Evolutionary conservation across 805 yeast species (phyloP).

Genomic region (Ogataea methylovora): DNA sequence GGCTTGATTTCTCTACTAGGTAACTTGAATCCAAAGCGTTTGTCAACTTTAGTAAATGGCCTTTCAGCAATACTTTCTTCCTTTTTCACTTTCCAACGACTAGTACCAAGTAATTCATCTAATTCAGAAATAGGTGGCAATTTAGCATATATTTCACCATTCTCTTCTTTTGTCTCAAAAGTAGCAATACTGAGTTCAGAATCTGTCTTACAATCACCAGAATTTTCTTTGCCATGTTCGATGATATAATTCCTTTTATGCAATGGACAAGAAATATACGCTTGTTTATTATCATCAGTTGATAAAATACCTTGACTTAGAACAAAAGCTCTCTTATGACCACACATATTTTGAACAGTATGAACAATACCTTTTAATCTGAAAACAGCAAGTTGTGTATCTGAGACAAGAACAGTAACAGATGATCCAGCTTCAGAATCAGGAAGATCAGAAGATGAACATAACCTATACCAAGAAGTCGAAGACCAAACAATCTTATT

Average conservation of each 20-base stretch:
- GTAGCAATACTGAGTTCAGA: conserved; percentile 25
- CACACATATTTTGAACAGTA: conserved; percentile 34
- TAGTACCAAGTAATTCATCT: conserved; percentile 27
- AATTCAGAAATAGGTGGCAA: conserved; percentile 27
- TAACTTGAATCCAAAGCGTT: conserved; percentile 16
- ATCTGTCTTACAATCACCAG: conserved; percentile 26
- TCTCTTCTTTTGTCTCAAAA: conserved; percentile 26
- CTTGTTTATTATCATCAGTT: conserved; percentile 21
- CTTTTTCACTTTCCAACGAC: conserved; percentile 25
- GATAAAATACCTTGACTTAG: conserved; percentile 27
- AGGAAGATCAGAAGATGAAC: conserved; percentile 21
- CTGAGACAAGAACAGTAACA: conserved; percentile 24
- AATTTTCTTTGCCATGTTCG: conserved; percentile 12
- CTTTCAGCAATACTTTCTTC: conserved; percentile 12
- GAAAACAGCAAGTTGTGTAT: conserved; percentile 30
- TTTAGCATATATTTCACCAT: conserved; percentile 20
- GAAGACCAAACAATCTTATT: conserved; percentile 26
- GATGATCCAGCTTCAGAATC: conserved; percentile 24
- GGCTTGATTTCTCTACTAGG: conserved; percentile 11
- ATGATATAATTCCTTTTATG: conserved; percentile 27
- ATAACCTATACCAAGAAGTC: conserved; percentile 21
- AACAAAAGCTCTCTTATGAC: conserved; percentile 32
- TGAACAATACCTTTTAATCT: conserved; percentile 23
- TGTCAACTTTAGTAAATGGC: conserved; percentile 13
- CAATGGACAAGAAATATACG: conserved; percentile 29